A percentile compares a stretch with the other conserved stretches of the same genome.
Evolutionary conservation across 768 basidiomycete species (phyloP).

Genomic region (Trametes cingulata): DNA sequence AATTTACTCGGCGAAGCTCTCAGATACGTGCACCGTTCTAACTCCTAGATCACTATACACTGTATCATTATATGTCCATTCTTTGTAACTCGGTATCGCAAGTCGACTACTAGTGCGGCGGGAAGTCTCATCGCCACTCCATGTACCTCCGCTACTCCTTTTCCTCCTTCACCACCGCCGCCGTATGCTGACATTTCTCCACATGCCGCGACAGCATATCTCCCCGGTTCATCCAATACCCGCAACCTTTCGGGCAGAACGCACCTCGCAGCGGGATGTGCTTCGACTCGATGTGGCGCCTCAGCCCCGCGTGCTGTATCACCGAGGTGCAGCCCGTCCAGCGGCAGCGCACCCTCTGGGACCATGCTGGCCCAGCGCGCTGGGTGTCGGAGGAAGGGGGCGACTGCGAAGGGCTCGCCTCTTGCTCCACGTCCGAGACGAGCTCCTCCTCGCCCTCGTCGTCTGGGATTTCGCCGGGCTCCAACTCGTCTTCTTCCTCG

Average conservation of each 20-base stretch:
- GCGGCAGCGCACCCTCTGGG: conserved; percentile 1
- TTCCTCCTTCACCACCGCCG: background rate
- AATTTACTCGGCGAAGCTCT: too few species aligned
- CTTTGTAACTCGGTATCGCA: too few species aligned
- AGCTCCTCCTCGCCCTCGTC: background rate
- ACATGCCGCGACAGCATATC: conserved; percentile 9
- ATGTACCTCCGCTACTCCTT: background rate
- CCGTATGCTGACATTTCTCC: background rate
- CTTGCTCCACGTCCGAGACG: too few species aligned
- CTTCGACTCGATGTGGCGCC: conserved; percentile 13
- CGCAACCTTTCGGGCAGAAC: conserved; percentile 7
- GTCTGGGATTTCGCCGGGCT: background rate
- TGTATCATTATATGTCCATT: too few species aligned
- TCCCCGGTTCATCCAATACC: background rate
- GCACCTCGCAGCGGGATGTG: background rate
- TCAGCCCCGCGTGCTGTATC: conserved; percentile 5
- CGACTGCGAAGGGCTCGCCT: too few species aligned
- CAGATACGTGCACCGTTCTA: too few species aligned
- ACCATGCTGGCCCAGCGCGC: background rate
- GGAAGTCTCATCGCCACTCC: too few species aligned
- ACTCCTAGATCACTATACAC: too few species aligned
- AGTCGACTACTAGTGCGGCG: too few species aligned
- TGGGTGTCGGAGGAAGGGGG: too few species aligned
- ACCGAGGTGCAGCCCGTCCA: conserved; percentile 3
- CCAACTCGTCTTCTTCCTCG: background rate